Base-by-base conservation (phyloP, 495 filamentous ascomycete genomes). In the Hypoxylon rickii region DNA sequence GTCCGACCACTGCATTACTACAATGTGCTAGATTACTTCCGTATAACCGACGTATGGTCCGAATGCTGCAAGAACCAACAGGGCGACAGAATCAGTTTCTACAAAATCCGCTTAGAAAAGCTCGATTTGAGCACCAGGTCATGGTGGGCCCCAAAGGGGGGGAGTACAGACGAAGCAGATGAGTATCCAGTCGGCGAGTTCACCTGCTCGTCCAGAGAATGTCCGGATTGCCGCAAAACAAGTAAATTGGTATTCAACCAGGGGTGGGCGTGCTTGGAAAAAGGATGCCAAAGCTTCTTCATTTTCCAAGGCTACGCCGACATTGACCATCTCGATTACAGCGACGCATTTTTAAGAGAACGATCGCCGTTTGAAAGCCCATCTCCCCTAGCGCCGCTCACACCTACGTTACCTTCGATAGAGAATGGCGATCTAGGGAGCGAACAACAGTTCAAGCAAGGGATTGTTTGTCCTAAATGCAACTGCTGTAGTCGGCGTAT, bases 391-490 rank as follows among this genome's bases (percentile, higher is more conserved):
- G 70, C 42, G 26, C 54, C 74, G 0, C 58, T 85, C 2, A 41
- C 64, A 1, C 75, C 83, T 0, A 29, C 65, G 0, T 36, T 77
- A 3, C 64, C 63, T 1, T 12, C 32, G 1, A 20, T 45, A 1
- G 10, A 50, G 3, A 45, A 45, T 0, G 18, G 41, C 0, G 13
- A 32, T 0, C 65, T 68, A 19, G 76, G 76, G 0, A 73, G 69
- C 1, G 77, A 80, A 32, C 37, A 49, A 17, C 4, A 29, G 5
- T 72, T 66, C 38, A 73, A 70, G 7, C 49, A 49, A 2, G 91
- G 89, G 0, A 84, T 94, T 44, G 85, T 89, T 0, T 96, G 91
- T 55, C 85, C 83, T 0, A 49, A 68, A n/a, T 96, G 91, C 59
- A 69, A 73, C 0, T 78, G 83, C 24, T 90, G 89, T 63, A 83